Evolutionary conservation across 179 eudicot species (phyloP), one percentile per base, ranked within the genome.

Genomic region (Vitellaria paradoxa): DNA sequence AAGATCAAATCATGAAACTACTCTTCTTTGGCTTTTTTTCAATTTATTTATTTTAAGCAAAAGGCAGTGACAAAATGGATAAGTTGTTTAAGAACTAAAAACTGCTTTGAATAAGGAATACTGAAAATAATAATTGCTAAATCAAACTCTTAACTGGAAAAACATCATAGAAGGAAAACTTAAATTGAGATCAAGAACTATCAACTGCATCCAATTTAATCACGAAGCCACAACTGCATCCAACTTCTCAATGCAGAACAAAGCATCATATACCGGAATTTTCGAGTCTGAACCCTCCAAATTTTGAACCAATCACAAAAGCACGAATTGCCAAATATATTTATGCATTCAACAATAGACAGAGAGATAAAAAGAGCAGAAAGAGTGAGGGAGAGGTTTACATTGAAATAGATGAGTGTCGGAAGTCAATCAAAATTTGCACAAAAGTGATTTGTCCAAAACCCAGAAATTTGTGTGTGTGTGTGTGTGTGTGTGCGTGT

Each of bases 211-310:
- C n/a, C n/a, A n/a, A n/a, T n/a, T n/a, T 92, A 92, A 85, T 93
- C 95, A 79, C 95, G 97, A 80, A 90, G 82, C 93, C 93, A 92
- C 20, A 91, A 79, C 82, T 83, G 89, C 68, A 92, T 81, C 70
- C 81, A 89, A 74, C 68, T 88, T 76, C 80, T 82, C 60, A 82
- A 77, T 57, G 84, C 86, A 83, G 86, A 85, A 87, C 92, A 92
- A 90, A 85, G 93, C 97, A 91, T 91, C 88, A 84, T 90, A 80
- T 76, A 65, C 74, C 60, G 37, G 59, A 47, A 42, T 56, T 57
- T 46, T 74, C 66, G 57, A 47, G 42, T 23, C 56, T 67, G 45
- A 74, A 74, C 8, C 56, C 24, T 40, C 65, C 56, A 40, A 23
- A 21, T 18, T 76, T 45, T 3, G 73, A 66, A 55, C 42, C n/a